Conservation (phyloP, 768 basidiomycete genomes). For the Fistulinella prunicolor region DNA sequence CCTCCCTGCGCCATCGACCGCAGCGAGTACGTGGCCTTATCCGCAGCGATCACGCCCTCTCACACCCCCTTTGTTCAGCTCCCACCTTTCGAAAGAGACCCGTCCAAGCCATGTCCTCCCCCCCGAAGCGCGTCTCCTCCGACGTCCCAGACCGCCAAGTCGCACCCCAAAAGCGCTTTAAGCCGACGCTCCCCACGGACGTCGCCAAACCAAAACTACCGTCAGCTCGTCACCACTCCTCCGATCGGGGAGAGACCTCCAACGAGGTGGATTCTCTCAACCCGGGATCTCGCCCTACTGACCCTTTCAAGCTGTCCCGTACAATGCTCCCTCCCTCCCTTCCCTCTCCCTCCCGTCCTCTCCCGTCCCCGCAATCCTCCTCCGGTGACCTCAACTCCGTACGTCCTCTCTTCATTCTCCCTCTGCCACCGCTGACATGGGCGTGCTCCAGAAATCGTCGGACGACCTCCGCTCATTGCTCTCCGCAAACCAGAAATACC, state of each 20-base stretch:
- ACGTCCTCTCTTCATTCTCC: neutral
- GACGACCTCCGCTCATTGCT: slow-evolving; percentile 29
- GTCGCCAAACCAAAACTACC: slow-evolving; percentile 5
- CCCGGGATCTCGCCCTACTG: slow-evolving; percentile 3
- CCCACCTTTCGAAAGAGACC: too few species aligned
- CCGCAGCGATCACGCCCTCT: too few species aligned
- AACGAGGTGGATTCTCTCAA: slow-evolving; percentile 26
- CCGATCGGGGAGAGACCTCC: slow-evolving; percentile 13
- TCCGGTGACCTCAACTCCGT: slow-evolving; percentile 23
- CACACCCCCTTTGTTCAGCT: too few species aligned
- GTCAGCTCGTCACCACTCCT: slow-evolving; percentile 13
- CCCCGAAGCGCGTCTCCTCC: slow-evolving; percentile 32
- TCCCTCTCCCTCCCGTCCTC: slow-evolving; percentile 1
- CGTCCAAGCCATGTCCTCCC: slow-evolving; percentile 8
- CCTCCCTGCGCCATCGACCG: slow-evolving; percentile 25
- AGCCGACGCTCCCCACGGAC: slow-evolving; percentile 15
- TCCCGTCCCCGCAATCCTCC: neutral
- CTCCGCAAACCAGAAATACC: slow-evolving; percentile 15
- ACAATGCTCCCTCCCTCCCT: neutral
- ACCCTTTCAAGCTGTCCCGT: slow-evolving; percentile 23
- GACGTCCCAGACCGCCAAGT: slow-evolving; percentile 12
- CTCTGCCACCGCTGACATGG: neutral
- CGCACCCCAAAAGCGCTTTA: slow-evolving; percentile 32
- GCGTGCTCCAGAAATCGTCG: slow-evolving; percentile 27
- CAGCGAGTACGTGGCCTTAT: slow-evolving; percentile 10